Conservation (phyloP, 1,284 basidiomycete species). For the Moesziomyces globuligerus region DNA sequence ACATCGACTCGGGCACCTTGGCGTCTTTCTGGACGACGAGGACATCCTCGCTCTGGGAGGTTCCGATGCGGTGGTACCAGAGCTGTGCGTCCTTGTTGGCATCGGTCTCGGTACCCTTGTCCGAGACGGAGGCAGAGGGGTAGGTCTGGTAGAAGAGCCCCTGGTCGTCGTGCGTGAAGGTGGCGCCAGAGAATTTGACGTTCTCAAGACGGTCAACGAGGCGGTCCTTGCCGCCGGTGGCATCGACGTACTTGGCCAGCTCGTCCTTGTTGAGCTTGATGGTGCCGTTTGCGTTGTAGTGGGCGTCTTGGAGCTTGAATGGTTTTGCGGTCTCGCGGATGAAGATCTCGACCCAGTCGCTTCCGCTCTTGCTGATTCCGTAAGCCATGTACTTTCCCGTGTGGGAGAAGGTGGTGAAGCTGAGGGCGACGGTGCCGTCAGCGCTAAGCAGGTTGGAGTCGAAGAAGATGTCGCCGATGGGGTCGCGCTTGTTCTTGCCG, state of each 20-base stretch:
- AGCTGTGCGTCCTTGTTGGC: constrained; percentile 63
- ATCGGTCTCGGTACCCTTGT: constrained; percentile 65
- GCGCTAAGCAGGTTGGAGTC: constrained; percentile 61
- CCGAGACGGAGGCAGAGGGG: constrained; percentile 50
- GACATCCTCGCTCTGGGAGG: constrained; percentile 57
- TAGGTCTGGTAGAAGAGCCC: constrained; percentile 65
- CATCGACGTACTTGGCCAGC: constrained; percentile 34
- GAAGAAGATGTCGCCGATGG: constrained; percentile 61
- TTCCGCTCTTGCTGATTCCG: constrained; percentile 62
- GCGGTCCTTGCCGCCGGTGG: constrained; percentile 54
- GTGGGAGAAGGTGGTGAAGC: constrained; percentile 57
- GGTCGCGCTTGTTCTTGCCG: constrained; percentile 41
- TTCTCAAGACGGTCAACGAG: constrained; percentile 56
- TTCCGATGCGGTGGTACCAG: constrained; percentile 64
- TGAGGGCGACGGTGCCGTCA: constrained; percentile 63
- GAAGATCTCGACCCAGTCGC: constrained; percentile 64
- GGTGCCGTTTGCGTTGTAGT: constrained; percentile 48
- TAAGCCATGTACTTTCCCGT: constrained; percentile 63
- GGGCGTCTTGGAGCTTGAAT: constrained; percentile 40
- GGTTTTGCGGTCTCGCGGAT: constrained; percentile 57
- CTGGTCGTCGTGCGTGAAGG: constrained; percentile 62
- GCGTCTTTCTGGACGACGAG: constrained; percentile 59
- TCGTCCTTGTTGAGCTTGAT: constrained; percentile 41
- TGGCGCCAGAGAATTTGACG: constrained; percentile 60
- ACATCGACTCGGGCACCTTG: constrained; percentile 56